Percentiles rank a stretch among this genome's conserved stretches.
These are phyloP conservation scores for Mycena olivaceomarginata DNA, from an alignment of 768 basidiomycete species.

Conservation along the genomic window DNA sequence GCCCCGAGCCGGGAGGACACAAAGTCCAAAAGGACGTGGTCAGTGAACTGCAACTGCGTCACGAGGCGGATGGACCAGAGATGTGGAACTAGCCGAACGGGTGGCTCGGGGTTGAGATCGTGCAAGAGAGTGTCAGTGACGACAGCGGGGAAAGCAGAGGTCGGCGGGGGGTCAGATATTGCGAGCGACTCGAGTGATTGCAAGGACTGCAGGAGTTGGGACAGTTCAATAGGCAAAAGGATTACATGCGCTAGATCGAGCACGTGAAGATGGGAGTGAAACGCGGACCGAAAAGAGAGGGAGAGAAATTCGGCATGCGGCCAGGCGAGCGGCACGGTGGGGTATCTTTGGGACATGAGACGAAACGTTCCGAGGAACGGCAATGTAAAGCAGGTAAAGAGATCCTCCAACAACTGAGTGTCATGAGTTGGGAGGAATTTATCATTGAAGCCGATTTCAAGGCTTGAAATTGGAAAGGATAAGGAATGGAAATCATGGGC, in stretches of 20 bases:
- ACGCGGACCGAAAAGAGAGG: constrained; percentile 9
- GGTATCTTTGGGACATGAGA: constrained; percentile 9
- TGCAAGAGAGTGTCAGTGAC: constrained; percentile 13
- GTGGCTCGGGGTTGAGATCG: background rate
- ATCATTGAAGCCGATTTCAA: constrained; percentile 2
- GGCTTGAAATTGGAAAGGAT: background rate
- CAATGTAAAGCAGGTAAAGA: constrained; percentile 3
- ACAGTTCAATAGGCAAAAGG: constrained; percentile 2
- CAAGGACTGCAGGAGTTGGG: constrained; percentile 1
- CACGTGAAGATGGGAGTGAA: constrained; percentile 13
- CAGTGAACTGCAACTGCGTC: constrained; percentile 7
- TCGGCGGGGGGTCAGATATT: constrained; percentile 8
- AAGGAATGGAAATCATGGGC: constrained; percentile 6
- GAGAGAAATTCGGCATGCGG: constrained; percentile 10
- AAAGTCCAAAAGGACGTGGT: constrained; percentile 3
- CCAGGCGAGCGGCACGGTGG: constrained; percentile 1
- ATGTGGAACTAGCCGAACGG: constrained; percentile 10
- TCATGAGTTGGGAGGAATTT: constrained; percentile 12
- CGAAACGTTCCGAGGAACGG: constrained; percentile 14
- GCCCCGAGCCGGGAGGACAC: background rate
- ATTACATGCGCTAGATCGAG: constrained; percentile 15
- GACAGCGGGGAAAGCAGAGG: background rate
- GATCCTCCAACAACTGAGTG: constrained; percentile 1
- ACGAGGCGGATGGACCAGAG: constrained; percentile 1
- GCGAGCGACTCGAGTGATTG: constrained; percentile 12